Base-by-base conservation (phyloP, 192 early-diverging fungal genomes). In the Podila minutissima region DNA sequence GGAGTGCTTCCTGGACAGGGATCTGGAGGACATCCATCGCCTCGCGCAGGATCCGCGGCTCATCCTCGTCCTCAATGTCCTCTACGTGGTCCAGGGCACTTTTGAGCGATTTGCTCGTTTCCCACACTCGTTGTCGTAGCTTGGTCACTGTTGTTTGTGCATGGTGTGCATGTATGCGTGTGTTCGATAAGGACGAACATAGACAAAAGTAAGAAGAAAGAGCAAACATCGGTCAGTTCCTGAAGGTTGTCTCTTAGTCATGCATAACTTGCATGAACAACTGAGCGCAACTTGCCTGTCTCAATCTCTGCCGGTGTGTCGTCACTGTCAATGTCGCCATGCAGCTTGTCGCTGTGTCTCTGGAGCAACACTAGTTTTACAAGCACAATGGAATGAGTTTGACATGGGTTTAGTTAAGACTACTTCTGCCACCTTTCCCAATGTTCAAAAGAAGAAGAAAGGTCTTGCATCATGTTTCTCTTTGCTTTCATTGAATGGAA, bases 21-120 rank as follows among this genome's bases (percentile, higher is more conserved):
- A 68, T 35, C 50, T 81, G 77, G 6, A 81, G 71, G 13, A 37
- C 46, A 49, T 81, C 77, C 77, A 73, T 81, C 17, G 59, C 28
- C 24, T 69, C 71, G 7, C 71, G 60, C 55, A 81, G 26, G 31
- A 81, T 81, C 26, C 71, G 59, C 3, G 71, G 61, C 50, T 81
- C 71, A 22, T 81, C 71, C 15, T 81, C 71, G 24, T 81, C 77
- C 46, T 81, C 77, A 65, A 73, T 81, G 32, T 73, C 77, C 49
- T 81, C 71, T 20, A 81, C 66, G 38, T 81, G 71, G 3, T 81
- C 66, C 51, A 81, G 55, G 15, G 77, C 71, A 46, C 60, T 50
- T 62, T 73, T 68, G 17, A 81, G 46, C 12, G 22, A 24, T 41
- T 73, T 59, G 57, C 61, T 73, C 46, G 66, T 33, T 28, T 81